Evolutionary conservation across 2,329 filamentous ascomycete species (phyloP).

Genomic region (Nothopassalora personata): DNA sequence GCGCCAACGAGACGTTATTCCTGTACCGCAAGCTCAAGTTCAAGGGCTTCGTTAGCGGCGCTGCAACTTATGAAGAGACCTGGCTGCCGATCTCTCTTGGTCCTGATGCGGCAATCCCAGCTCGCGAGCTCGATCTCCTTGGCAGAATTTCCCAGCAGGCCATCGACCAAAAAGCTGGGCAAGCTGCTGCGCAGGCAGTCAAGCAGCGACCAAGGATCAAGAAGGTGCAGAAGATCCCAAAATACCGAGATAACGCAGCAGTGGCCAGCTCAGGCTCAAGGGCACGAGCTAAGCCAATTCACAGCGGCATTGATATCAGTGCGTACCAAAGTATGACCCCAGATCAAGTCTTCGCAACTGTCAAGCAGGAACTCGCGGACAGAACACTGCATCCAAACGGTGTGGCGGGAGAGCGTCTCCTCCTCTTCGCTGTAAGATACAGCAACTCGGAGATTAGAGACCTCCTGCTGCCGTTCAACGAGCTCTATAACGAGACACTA

Average conservation of each 20-base stretch:
- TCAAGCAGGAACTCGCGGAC: neutral
- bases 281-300: neutral
- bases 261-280: neutral
- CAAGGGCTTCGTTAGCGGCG: neutral
- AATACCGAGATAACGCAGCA: no score
- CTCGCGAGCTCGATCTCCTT: neutral
- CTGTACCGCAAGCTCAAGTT: neutral
- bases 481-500: neutral
- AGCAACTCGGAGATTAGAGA: neutral
- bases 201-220: no score
- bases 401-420: neutral
- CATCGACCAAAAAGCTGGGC: neutral
- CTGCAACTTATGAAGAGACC: neutral
- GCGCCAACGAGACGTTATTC: neutral
- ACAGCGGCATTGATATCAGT: neutral
- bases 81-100: neutral
- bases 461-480: neutral
- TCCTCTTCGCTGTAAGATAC: neutral
- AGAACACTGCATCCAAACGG: neutral
- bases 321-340: neutral
- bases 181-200: no score
- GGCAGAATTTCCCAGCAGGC: neutral
- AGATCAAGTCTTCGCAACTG: neutral
- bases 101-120: neutral
- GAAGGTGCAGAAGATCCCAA: no score